Evolutionary conservation across 2,329 filamentous ascomycete genomes (phyloP).

Genomic region (Paradendryphiella salina): DNA sequence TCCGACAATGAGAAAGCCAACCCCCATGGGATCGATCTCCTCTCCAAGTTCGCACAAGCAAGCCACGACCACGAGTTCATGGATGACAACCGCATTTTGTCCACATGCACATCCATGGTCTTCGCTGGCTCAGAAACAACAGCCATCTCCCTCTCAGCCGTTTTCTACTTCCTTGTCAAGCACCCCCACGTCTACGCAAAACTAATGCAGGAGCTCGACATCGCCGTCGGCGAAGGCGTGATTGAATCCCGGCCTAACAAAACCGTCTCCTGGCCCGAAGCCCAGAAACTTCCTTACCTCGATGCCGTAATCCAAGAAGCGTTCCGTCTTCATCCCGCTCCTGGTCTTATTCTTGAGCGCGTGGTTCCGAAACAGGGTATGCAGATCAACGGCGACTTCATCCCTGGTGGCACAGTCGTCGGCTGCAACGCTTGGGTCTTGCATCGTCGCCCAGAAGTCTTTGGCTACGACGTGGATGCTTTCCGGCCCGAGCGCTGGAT

Average conservation of each 20-base stretch:
- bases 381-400: conserved; percentile 63
- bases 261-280: conserved; percentile 70
- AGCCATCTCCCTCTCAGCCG: conserved; percentile 69
- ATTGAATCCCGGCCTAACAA: conserved; percentile 54
- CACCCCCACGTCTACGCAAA: conserved; percentile 60
- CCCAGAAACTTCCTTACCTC: conserved; percentile 72
- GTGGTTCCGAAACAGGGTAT: conserved; percentile 68
- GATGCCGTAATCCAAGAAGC: conserved; percentile 78
- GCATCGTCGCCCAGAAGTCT: conserved; percentile 68
- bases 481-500: conserved; percentile 72
- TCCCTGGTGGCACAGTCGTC: conserved; percentile 72
- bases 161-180: conserved; percentile 75
- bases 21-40: conserved; percentile 58
- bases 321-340: conserved; percentile 74
- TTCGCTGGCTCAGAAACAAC: conserved; percentile 80
- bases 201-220: conserved; percentile 66
- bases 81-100: conserved; percentile 69
- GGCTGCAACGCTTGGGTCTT: conserved; percentile 77
- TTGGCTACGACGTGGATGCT: conserved; percentile 66
- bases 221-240: conserved; percentile 56
- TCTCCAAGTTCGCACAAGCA: conserved; percentile 73
- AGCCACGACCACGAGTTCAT: conserved; percentile 71
- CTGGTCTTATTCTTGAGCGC: conserved; percentile 72
- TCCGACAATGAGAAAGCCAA: conserved; percentile 37
- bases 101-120: conserved; percentile 71